Conservation (phyloP, 331 rosid species). For the Cydonia oblonga region DNA sequence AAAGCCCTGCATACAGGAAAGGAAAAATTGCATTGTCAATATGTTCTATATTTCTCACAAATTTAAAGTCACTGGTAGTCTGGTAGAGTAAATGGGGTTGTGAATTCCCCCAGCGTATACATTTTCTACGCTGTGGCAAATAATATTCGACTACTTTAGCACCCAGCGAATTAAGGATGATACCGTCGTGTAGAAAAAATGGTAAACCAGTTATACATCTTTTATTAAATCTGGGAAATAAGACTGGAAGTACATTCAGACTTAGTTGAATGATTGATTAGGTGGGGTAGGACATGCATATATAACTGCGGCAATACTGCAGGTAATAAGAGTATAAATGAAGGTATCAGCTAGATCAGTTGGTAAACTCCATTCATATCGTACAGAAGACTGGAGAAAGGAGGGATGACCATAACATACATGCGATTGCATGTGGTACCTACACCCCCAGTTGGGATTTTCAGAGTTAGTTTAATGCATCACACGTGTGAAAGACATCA, state of each 20-base stretch:
- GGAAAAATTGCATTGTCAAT: neutral
- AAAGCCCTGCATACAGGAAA: constrained; percentile 52
- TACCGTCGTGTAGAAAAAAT: neutral
- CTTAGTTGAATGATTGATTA: neutral
- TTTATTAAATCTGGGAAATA: neutral
- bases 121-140: neutral
- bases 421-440: neutral
- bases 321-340: neutral
- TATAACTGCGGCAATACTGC: neutral
- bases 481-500: neutral
- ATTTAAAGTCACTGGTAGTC: neutral
- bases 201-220: neutral
- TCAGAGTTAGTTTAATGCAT: neutral
- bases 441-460: neutral
- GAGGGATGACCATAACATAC: neutral
- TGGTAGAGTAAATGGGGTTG: no score
- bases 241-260: neutral
- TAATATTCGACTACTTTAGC: neutral
- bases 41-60: neutral
- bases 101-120: neutral
- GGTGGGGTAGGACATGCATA: neutral
- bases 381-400: neutral
- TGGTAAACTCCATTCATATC: neutral
- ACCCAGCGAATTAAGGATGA: neutral
- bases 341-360: neutral